A percentile compares a stretch with the other conserved stretches of the same genome.
Conservation (phyloP, 805 yeast species). For the Metschnikowia arizonensis region DNA sequence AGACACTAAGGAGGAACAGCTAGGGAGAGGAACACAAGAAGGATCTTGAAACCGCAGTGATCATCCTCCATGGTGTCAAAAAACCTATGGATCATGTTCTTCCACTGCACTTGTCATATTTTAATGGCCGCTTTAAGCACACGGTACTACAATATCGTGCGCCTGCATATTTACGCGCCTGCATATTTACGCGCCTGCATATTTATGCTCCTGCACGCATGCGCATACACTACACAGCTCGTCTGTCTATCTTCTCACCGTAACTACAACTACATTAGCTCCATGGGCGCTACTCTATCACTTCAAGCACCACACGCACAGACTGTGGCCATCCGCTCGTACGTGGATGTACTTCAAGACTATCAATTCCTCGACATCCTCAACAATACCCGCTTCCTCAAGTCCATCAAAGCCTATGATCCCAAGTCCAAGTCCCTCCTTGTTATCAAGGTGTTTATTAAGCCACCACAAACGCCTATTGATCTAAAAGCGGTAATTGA, state of each 20-base stretch:
- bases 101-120: too few species aligned
- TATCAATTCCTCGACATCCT: constrained; percentile 72
- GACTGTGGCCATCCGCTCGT: constrained; percentile 86
- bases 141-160: too few species aligned
- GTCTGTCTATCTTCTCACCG: background rate
- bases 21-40: too few species aligned
- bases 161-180: too few species aligned
- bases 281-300: constrained; percentile 91
- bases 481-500: constrained; percentile 26
- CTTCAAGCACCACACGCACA: constrained; percentile 86
- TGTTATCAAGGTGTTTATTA: constrained; percentile 72
- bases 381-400: constrained; percentile 79
- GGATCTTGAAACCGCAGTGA: too few species aligned
- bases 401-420: constrained; percentile 78
- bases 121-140: too few species aligned
- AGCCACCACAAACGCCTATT: constrained; percentile 46
- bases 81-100: too few species aligned
- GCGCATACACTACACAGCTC: background rate
- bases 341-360: constrained; percentile 72
- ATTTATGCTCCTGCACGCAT: background rate
- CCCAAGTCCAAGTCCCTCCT: constrained; percentile 61
- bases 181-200: background rate
- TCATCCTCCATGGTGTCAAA: too few species aligned
- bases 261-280: background rate
- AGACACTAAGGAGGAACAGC: too few species aligned